Evolutionary conservation across 257 asterid species (phyloP).

Genomic region (Petunia secreta): DNA sequence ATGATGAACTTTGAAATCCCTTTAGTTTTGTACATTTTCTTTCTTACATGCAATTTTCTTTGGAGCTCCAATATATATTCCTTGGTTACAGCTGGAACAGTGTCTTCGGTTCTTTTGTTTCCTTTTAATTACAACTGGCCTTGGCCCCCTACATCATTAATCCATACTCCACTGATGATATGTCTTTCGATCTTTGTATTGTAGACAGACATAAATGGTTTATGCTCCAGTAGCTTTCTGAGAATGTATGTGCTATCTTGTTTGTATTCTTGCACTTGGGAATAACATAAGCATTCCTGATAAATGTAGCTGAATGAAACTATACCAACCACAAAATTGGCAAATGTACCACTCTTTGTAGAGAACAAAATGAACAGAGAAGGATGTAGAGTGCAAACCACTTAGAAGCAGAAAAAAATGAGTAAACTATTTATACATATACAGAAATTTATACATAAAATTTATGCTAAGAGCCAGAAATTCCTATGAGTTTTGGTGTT

Average conservation of each 20-base stretch:
- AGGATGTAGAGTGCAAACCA: neutral
- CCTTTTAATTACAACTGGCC: neutral
- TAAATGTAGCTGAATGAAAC: neutral
- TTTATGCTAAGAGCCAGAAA: slow-evolving; percentile 78
- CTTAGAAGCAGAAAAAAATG: neutral
- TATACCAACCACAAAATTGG: neutral
- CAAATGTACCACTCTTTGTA: slow-evolving; percentile 17
- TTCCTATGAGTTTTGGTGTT: slow-evolving; percentile 71
- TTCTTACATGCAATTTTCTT: slow-evolving; percentile 4
- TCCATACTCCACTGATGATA: neutral
- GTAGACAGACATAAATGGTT: neutral
- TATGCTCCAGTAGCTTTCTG: neutral
- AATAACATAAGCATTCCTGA: neutral
- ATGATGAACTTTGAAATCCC: slow-evolving; percentile 71
- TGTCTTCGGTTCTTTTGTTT: neutral
- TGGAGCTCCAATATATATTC: neutral
- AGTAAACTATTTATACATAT: neutral
- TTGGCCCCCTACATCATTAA: neutral
- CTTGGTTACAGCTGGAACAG: slow-evolving; percentile 5
- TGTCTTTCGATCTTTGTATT: neutral
- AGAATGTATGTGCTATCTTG: neutral
- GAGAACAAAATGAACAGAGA: slow-evolving; percentile 5
- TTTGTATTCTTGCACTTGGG: slow-evolving; percentile 16
- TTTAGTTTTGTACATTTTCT: slow-evolving; percentile 21
- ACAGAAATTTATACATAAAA: neutral